Conservation (phyloP, 2,329 filamentous ascomycete species). For the Aspergillus amoenus region DNA sequence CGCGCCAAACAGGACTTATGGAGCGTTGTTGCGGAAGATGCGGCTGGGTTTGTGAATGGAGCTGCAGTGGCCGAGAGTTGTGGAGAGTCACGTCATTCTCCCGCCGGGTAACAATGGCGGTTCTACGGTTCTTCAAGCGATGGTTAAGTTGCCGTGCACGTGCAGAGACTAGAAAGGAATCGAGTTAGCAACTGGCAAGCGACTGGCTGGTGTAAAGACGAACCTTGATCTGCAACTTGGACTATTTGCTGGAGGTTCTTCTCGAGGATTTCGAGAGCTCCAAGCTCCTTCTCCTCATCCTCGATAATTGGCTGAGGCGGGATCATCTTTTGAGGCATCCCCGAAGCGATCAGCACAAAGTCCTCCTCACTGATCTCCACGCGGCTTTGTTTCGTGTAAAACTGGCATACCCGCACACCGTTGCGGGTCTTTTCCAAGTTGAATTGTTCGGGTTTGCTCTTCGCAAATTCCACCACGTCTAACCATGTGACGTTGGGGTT, state of each 20-base stretch:
- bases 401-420: constrained; percentile 72
- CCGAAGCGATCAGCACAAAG: constrained; percentile 78
- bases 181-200: background rate
- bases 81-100: constrained; percentile 43
- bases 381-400: constrained; percentile 75
- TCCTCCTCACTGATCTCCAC: constrained; percentile 88
- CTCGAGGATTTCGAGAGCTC: constrained; percentile 80
- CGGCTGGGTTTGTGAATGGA: constrained; percentile 22
- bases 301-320: constrained; percentile 78
- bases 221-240: constrained; percentile 75
- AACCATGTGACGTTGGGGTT: constrained; percentile 71
- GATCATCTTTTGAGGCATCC: constrained; percentile 78
- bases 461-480: constrained; percentile 81
- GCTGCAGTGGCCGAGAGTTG: constrained; percentile 26
- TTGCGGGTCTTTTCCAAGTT: constrained; percentile 67
- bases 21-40: constrained; percentile 28
- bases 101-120: constrained; percentile 67
- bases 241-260: constrained; percentile 73
- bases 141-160: constrained; percentile 78
- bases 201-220: constrained; percentile 15
- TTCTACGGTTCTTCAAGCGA: constrained; percentile 70
- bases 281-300: constrained; percentile 82
- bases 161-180: constrained; percentile 56
- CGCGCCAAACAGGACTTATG: constrained; percentile 39
- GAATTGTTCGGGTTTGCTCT: constrained; percentile 76